phyloP scores from a whole-genome alignment of 257 asterid species.

The Ilex aquifolium region DNA sequence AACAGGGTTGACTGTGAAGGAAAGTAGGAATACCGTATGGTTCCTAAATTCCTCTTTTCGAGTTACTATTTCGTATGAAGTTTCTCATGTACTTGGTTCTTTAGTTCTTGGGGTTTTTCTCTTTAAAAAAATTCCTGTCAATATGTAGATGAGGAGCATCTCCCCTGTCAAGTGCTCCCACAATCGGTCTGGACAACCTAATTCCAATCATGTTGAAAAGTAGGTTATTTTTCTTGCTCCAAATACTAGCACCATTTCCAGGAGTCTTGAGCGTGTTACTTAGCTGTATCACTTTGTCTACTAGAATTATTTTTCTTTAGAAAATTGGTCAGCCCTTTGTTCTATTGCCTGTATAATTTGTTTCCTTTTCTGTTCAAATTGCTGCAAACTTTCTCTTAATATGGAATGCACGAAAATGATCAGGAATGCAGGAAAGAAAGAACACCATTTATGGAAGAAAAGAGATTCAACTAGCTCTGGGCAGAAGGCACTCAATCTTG shows the following conservation, averaged over 20 bases:
- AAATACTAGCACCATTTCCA: neutral
- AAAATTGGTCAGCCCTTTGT: neutral
- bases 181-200: constrained; percentile 14
- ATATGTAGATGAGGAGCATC: constrained; percentile 21
- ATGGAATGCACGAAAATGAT: constrained; percentile 32
- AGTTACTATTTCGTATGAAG: too few relatives aligned
- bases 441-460: constrained; percentile 82
- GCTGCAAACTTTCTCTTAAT: neutral
- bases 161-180: constrained; percentile 17
- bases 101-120: too few relatives aligned
- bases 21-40: too few relatives aligned
- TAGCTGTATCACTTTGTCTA: neutral
- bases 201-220: constrained; percentile 29
- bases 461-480: constrained; percentile 83
- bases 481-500: constrained; percentile 69
- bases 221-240: constrained; percentile 19
- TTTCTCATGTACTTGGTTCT: too few relatives aligned
- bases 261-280: neutral
- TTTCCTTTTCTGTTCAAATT: neutral
- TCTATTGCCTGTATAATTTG: neutral
- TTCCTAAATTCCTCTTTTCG: too few relatives aligned
- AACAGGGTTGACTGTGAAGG: too few relatives aligned
- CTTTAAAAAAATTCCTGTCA: too few relatives aligned
- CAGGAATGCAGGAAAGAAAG: constrained; percentile 45
- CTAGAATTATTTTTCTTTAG: constrained; percentile 6